These are phyloP conservation scores for Fusarium odoratissimum DNA, from an alignment of 2,329 filamentous ascomycete genomes.

Conservation along the genomic window DNA sequence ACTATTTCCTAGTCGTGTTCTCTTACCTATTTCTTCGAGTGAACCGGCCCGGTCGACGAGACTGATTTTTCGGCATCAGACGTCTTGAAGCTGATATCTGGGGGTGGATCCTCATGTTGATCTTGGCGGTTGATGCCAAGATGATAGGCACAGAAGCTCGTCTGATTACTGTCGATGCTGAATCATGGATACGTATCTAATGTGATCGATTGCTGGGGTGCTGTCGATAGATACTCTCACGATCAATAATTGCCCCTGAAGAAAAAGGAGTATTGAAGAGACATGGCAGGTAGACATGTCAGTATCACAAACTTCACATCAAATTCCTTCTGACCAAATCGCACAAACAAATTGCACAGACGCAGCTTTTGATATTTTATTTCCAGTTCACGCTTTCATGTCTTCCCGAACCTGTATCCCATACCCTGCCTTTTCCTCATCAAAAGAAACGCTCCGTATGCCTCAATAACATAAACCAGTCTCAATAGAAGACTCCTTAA, in stretches of 20 bases:
- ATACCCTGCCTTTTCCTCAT: constrained; percentile 1
- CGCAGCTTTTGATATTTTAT: background rate
- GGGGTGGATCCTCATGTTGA: too few relatives aligned
- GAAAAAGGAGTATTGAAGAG: background rate
- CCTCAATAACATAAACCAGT: constrained; percentile 22
- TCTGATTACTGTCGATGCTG: background rate
- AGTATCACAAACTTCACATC: background rate
- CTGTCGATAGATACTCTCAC: background rate
- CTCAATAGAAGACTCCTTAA: constrained; percentile 24
- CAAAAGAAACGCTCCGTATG: constrained; percentile 21
- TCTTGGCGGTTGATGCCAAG: constrained; percentile 30
- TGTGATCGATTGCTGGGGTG: background rate
- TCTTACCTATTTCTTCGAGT: constrained; percentile 17
- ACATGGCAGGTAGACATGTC: background rate
- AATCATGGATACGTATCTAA: background rate
- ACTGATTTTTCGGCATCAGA: constrained; percentile 1
- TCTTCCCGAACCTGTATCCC: background rate
- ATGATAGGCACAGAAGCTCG: constrained; percentile 2
- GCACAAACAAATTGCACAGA: constrained; percentile 1
- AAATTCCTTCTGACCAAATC: background rate
- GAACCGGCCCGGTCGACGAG: constrained; percentile 38
- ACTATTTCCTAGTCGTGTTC: constrained; percentile 2
- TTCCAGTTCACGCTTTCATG: background rate
- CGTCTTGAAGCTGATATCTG: too few relatives aligned
- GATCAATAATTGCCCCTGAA: too few relatives aligned